Evolutionary conservation across 805 yeast species (phyloP).

Genomic region (Zygoascus ofunaensis): DNA sequence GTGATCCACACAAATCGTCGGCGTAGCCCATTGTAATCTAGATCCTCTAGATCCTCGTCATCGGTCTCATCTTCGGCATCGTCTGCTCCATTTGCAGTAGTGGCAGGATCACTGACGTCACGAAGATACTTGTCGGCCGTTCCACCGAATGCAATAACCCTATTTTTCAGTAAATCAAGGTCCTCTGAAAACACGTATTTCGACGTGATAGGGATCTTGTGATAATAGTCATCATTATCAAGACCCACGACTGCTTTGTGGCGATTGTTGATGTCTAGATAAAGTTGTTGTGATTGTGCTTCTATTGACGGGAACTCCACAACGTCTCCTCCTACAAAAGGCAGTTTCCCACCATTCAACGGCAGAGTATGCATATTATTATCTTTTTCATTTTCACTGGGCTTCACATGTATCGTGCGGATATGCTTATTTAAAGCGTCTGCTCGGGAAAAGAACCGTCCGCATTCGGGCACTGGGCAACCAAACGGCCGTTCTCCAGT

Average conservation of each 20-base stretch:
- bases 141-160: not conserved
- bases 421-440: constrained; percentile 60
- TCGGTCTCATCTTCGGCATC: constrained; percentile 9
- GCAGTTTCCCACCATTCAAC: constrained; percentile 21
- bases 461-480: constrained; percentile 62
- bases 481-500: constrained; percentile 58
- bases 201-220: not conserved
- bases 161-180: not conserved
- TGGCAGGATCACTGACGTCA: too few relatives aligned
- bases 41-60: constrained; percentile 11
- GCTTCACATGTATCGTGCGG: constrained; percentile 42
- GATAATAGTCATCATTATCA: not conserved
- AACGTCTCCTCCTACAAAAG: constrained; percentile 7
- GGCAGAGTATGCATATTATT: constrained; percentile 20
- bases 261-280: not conserved
- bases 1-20: constrained; percentile 27
- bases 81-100: constrained; percentile 11
- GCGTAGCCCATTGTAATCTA: constrained; percentile 15
- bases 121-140: not conserved
- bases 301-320: constrained; percentile 1
- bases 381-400: not conserved
- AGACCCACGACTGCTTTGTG: not conserved
- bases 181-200: not conserved
- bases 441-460: constrained; percentile 46
- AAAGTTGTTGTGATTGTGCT: not conserved